Evolutionary conservation across 2,329 filamentous ascomycete genomes (phyloP).

Genomic region (Hypoxylon sp.): DNA sequence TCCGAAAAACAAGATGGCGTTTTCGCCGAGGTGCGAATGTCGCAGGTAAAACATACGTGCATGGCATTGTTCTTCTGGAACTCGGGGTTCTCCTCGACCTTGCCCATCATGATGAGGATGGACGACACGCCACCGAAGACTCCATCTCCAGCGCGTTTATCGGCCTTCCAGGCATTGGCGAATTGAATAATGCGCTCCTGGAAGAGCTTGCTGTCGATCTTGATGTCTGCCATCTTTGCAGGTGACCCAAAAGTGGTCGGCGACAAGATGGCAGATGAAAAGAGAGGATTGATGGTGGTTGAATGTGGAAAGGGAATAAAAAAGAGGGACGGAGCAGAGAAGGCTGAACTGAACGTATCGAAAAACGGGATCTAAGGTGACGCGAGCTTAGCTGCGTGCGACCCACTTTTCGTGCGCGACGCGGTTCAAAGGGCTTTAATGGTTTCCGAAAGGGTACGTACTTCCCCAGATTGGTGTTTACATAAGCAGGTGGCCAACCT

Average conservation of each 20-base stretch:
- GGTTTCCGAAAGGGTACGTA: conserved; percentile 3
- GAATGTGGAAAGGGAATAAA: conserved; percentile 20
- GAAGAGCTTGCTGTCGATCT: conserved; percentile 93
- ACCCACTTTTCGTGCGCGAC: conserved; percentile 41
- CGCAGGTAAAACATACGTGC: conserved; percentile 73
- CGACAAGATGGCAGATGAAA: conserved; percentile 47
- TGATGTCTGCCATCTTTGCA: conserved; percentile 80
- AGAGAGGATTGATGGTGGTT: conserved; percentile 17
- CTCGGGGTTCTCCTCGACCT: conserved; percentile 86
- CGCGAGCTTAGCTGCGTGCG: conserved; percentile 39
- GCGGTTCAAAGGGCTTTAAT: conserved; percentile 37
- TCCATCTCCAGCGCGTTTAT: conserved; percentile 88
- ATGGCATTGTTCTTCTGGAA: conserved; percentile 98
- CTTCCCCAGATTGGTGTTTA: conserved; percentile 4
- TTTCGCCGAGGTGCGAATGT: background rate
- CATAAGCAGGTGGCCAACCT: background rate
- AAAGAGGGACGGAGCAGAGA: conserved; percentile 36
- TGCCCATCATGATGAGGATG: conserved; percentile 92
- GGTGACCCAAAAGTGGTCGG: conserved; percentile 45
- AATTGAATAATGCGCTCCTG: conserved; percentile 92
- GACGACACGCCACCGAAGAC: conserved; percentile 89
- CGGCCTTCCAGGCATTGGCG: conserved; percentile 92
- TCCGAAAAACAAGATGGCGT: background rate
- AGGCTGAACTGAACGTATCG: conserved; percentile 37
- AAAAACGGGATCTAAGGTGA: conserved; percentile 42